Evolutionary conservation across 1,139 yeast genomes (phyloP).

Genomic region (Pichia sp.): DNA sequence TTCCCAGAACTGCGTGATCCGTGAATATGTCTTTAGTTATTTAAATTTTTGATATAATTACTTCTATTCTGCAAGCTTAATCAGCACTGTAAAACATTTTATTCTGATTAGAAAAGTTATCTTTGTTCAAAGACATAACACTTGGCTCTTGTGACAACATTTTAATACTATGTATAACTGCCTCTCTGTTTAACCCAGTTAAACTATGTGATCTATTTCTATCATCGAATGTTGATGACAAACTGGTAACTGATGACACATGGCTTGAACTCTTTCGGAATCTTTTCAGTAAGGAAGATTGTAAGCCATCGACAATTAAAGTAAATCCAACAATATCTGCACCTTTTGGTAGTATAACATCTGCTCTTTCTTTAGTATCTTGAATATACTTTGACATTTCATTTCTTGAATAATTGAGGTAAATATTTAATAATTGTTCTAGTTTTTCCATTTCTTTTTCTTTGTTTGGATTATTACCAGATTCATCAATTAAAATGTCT

Average conservation of each 20-base stretch:
- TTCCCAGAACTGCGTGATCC: not conserved
- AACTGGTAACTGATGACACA: not conserved
- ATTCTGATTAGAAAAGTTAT: slow-evolving; percentile 23
- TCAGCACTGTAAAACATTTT: slow-evolving; percentile 26
- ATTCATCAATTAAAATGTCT: slow-evolving; percentile 16
- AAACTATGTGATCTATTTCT: slow-evolving; percentile 5
- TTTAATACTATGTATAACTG: slow-evolving; percentile 14
- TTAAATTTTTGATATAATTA: too few relatives aligned
- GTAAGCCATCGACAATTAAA: slow-evolving; percentile 70
- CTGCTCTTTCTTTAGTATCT: slow-evolving; percentile 76
- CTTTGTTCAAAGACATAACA: slow-evolving; percentile 23
- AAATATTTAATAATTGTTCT: slow-evolving; percentile 48
- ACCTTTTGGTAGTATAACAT: slow-evolving; percentile 73
- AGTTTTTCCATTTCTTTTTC: slow-evolving; percentile 28
- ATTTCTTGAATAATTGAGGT: slow-evolving; percentile 60
- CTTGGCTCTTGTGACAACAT: slow-evolving; percentile 20
- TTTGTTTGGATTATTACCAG: slow-evolving; percentile 6
- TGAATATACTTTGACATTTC: slow-evolving; percentile 71
- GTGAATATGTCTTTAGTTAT: too few relatives aligned
- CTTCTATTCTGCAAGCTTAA: not conserved
- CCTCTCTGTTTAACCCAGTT: slow-evolving; percentile 7
- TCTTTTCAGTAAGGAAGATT: slow-evolving; percentile 32
- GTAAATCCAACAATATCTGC: slow-evolving; percentile 57
- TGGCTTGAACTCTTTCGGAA: slow-evolving; percentile 5
- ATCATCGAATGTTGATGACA: not conserved